A percentile compares a stretch with the other conserved stretches of the same genome.
phyloP scores from a whole-genome alignment of 345 rosid genomes.

The Noccaea bulbosa region DNA sequence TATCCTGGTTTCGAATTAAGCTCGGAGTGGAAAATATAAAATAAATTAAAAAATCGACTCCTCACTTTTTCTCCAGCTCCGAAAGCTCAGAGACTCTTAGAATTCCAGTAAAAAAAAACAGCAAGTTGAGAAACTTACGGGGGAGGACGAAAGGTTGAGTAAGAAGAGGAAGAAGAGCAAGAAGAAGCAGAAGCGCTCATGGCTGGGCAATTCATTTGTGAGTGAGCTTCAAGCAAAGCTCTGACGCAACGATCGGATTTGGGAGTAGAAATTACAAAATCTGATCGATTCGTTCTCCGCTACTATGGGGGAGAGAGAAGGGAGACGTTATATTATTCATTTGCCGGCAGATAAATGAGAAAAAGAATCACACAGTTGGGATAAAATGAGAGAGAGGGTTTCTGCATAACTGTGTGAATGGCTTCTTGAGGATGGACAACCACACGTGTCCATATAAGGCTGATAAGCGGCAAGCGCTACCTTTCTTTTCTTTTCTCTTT shows the following conservation, averaged over 20 bases:
- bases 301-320: constrained; percentile 8
- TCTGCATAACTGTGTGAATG: not conserved
- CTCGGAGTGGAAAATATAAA: no score
- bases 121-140: constrained; percentile 39
- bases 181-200: constrained; percentile 42
- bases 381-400: constrained; percentile 12
- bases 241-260: not conserved
- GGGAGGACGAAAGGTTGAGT: constrained; percentile 52
- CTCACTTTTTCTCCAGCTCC: no score
- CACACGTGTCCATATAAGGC: constrained; percentile 41
- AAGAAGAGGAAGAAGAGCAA: constrained; percentile 49
- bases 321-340: not conserved
- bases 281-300: constrained; percentile 8
- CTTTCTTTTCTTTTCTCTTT: not conserved
- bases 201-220: constrained; percentile 42
- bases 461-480: constrained; percentile 1
- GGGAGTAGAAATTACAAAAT: not conserved
- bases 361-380: constrained; percentile 23
- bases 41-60: no score
- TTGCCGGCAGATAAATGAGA: not conserved
- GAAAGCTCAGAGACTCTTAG: no score
- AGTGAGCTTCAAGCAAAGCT: not conserved
- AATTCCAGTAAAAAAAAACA: not conserved
- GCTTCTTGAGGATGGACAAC: constrained; percentile 36
- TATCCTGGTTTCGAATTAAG: no score